phyloP scores from a whole-genome alignment of 2,329 filamentous ascomycete genomes.

The Paradendryphiella salina region DNA sequence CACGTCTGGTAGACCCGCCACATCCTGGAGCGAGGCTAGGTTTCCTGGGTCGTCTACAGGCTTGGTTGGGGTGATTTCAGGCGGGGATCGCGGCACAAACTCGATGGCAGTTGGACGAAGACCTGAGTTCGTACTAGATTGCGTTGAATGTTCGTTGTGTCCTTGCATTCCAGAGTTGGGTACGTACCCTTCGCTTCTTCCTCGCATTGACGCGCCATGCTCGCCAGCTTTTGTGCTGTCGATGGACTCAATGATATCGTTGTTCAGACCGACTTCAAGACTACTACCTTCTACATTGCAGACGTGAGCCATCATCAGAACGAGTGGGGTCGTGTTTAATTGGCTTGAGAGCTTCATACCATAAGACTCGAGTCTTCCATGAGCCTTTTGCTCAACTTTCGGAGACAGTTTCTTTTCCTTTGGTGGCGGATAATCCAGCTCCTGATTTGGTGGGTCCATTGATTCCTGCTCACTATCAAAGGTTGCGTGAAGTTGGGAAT shows the following conservation, averaged over 20 bases:
- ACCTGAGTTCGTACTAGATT: constrained; percentile 25
- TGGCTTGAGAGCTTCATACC: constrained; percentile 21
- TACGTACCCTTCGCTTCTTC: constrained; percentile 13
- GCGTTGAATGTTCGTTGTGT: constrained; percentile 18
- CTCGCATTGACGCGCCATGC: constrained; percentile 7
- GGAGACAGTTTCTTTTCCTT: background rate
- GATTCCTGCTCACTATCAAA: background rate
- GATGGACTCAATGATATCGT: background rate
- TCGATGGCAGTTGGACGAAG: constrained; percentile 39
- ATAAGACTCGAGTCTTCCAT: constrained; percentile 12
- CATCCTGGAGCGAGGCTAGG: background rate
- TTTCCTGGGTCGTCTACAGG: background rate
- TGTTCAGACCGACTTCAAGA: background rate
- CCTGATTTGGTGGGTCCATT: too few species aligned
- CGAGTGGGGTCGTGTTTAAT: background rate
- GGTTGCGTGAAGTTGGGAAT: background rate
- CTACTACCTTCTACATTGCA: constrained; percentile 7
- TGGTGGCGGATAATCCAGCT: background rate
- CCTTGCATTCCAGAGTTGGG: constrained; percentile 5
- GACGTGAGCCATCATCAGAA: constrained; percentile 20
- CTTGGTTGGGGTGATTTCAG: background rate
- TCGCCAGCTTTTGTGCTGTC: background rate
- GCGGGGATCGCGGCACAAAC: constrained; percentile 29
- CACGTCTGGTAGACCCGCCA: constrained; percentile 17
- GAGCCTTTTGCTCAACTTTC: background rate